Conservation (phyloP, 192 early-diverging fungal genomes). For the Podila minutissima region DNA sequence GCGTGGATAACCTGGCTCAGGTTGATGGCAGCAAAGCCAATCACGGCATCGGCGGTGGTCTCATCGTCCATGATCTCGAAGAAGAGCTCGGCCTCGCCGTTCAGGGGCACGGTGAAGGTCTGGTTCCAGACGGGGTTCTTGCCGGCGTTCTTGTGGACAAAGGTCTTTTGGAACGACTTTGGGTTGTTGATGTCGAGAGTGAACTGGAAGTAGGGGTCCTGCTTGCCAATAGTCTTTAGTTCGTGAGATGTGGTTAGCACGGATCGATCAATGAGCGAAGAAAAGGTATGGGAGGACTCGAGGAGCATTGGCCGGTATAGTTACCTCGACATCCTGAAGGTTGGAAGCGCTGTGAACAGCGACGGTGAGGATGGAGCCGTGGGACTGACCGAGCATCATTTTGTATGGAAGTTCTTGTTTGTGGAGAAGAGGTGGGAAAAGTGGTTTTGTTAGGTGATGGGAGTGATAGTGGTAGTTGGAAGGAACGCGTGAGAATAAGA, state of each 20-base stretch:
- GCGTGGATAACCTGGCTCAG: conserved; percentile 58
- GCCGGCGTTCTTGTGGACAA: conserved; percentile 59
- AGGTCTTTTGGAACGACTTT: conserved; percentile 60
- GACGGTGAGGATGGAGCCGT: conserved; percentile 44
- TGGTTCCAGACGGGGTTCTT: conserved; percentile 62
- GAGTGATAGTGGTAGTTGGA: neutral
- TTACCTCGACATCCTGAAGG: conserved; percentile 53
- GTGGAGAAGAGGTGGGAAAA: neutral
- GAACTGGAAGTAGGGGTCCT: conserved; percentile 62
- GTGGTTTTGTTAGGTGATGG: neutral
- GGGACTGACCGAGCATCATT: conserved; percentile 16
- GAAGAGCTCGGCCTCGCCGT: conserved; percentile 57
- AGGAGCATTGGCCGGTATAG: neutral
- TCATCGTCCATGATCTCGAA: conserved; percentile 62
- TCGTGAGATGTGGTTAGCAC: too few species aligned
- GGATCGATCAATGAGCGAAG: too few species aligned
- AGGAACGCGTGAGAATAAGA: neutral
- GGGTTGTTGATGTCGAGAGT: conserved; percentile 51
- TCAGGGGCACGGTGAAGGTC: conserved; percentile 51
- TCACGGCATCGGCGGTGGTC: conserved; percentile 49
- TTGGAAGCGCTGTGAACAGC: conserved; percentile 42
- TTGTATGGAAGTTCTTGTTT: neutral
- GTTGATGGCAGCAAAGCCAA: conserved; percentile 61
- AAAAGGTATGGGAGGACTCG: neutral
- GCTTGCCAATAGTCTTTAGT: conserved; percentile 52